These are phyloP conservation scores for Raffaelea arxii DNA, from an alignment of 2,329 filamentous ascomycete genomes.

Conservation along the genomic window DNA sequence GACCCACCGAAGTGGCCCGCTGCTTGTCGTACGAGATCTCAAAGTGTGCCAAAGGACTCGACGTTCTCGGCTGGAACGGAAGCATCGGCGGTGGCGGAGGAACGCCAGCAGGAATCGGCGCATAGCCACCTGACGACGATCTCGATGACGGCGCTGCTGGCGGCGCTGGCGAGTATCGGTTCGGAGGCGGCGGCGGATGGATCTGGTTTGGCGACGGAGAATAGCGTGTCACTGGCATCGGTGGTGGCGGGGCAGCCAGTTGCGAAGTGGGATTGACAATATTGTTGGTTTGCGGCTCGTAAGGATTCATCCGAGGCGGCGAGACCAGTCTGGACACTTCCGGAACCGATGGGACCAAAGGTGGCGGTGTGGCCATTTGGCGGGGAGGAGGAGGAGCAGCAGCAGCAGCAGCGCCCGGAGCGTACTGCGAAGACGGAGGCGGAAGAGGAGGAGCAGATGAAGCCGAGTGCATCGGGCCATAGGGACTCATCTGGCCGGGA, in stretches of 20 bases:
- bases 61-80: constrained; percentile 53
- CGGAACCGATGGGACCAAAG: constrained; percentile 9
- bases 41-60: constrained; percentile 56
- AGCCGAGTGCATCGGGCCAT: constrained; percentile 17
- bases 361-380: constrained; percentile 9
- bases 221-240: constrained; percentile 38
- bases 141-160: constrained; percentile 28
- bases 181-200: constrained; percentile 26
- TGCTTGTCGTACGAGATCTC: constrained; percentile 36
- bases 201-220: constrained; percentile 45
- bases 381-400: background rate
- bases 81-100: constrained; percentile 38
- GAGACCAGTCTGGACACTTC: constrained; percentile 30
- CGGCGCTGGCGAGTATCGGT: constrained; percentile 45
- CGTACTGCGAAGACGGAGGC: constrained; percentile 14
- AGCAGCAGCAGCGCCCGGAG: constrained; percentile 4
- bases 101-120: constrained; percentile 20
- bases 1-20: constrained; percentile 14
- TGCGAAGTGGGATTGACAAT: constrained; percentile 16
- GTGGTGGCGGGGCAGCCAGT: constrained; percentile 11
- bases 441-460: background rate
- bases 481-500: constrained; percentile 27
- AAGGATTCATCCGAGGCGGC: constrained; percentile 43
- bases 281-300: constrained; percentile 33
- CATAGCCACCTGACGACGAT: constrained; percentile 29